Base-by-base conservation (phyloP, 257 asterid genomes). In the Capsicum pubescens region DNA sequence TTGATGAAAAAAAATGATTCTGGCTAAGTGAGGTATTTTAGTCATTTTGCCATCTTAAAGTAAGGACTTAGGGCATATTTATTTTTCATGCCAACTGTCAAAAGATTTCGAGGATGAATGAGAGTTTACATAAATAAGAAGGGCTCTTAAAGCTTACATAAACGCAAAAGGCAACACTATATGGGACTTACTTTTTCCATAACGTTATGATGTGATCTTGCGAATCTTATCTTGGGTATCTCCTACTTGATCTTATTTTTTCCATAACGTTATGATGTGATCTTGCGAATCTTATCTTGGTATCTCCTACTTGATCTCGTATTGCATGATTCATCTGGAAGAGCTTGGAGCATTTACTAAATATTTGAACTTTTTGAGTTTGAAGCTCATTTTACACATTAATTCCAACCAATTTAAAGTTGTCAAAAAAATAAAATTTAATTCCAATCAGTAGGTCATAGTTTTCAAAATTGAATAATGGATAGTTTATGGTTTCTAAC, bases 331-430 rank as follows among this genome's bases (percentile, higher is more conserved):
- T 66, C 72, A 2, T 17, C 12, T 14, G 50, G 48, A 67, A 36
- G 74, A 67, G 74, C 21, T 67, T 67, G 74, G 50, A 35, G 50
- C 74, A 67, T 26, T 26, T 67, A 26, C 11, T 35, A 67, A 67
- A 67, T 67, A 67, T 67, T 67, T 67, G 74, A 67, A n/a, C 50
- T 67, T 66, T 42, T 8, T 66, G 39, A 35, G 72, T 35, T 35
- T 66, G 11, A 35, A 67, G 74, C 6, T 67, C 19, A 67, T 67
- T 9, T 16, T 35, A 67, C 74, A 67, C 14, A 35, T 67, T 67
- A 12, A 66, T 66, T 66, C 11, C 10, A 6, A 35, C 72, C 72
- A 32, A 66, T 26, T 26, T 32, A 13, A 26, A 66, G 72, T 32
- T 66, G 48, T 66, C 72, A 12, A 32, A 66, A 66, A 66, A 10